Percentiles rank a stretch among this genome's conserved stretches.
phyloP scores from a whole-genome alignment of 257 asterid species.

The Nicotiana sylvestris region DNA sequence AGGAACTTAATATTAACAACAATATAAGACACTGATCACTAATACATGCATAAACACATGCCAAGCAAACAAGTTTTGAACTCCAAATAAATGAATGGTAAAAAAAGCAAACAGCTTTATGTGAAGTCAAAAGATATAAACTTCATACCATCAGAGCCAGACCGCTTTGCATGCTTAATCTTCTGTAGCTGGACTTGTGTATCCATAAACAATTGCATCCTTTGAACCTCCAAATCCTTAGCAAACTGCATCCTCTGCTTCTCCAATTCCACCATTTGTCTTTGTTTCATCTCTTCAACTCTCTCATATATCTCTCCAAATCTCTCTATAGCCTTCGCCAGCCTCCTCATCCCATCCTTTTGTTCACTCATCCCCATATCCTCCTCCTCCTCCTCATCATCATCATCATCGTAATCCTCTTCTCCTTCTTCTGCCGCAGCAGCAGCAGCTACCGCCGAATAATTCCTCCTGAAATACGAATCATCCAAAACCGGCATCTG shows the following conservation, averaged over 20 bases:
- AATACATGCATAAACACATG: neutral
- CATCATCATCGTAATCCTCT: conserved; percentile 28
- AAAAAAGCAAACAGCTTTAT: neutral
- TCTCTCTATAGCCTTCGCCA: conserved; percentile 71
- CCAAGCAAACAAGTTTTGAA: neutral
- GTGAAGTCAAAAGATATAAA: neutral
- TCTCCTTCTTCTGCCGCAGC: conserved; percentile 41
- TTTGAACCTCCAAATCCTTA: conserved; percentile 85
- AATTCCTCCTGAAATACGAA: conserved; percentile 50
- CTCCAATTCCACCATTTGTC: conserved; percentile 83
- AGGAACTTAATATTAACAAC: neutral
- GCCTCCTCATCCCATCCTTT: conserved; percentile 48
- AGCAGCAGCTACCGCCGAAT: conserved; percentile 65
- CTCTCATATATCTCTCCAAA: conserved; percentile 74
- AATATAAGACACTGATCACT: neutral
- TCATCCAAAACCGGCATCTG: conserved; percentile 36
- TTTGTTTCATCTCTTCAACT: conserved; percentile 73
- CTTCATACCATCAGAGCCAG: conserved; percentile 60
- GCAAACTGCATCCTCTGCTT: conserved; percentile 83
- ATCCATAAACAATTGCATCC: conserved; percentile 75
- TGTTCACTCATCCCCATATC: conserved; percentile 39
- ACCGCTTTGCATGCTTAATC: conserved; percentile 47
- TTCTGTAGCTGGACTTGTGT: conserved; percentile 63
- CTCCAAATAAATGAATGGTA: neutral
- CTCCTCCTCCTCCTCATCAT: conserved; percentile 30